Evolutionary conservation across 2,329 filamentous ascomycete genomes (phyloP), one percentile per base, ranked within the genome.

Genomic region (Penicillium polonicum): DNA sequence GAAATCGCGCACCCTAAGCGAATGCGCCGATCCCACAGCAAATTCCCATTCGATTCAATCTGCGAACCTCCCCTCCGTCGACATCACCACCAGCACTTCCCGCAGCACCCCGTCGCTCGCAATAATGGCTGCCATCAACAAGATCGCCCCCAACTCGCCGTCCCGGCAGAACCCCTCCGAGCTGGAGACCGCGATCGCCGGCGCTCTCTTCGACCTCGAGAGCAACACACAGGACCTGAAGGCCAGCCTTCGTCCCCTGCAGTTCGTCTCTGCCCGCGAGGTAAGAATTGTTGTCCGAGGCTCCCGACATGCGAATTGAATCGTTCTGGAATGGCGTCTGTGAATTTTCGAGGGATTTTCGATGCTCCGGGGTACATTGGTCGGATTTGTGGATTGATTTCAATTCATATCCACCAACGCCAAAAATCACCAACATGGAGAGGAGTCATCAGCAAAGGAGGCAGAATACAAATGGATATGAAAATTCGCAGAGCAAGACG

Each of bases 221-320:
- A 92, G 88, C 85, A 97, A 97, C 88, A 96, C 94, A 78, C 85
- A 92, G 80, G 94, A 99, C 83, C 90, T 99, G 83, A 96, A 93
- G 90, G 87, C 86, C 76, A 89, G 92, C 73, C 89, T 99, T 78
- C 89, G 94, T 78, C 94, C 94, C 81, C 88, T 99, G 82, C 94
- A 99, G 87, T 92, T 99, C 82, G 91, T 95, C 80, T 96, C 91
- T 83, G 94, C 94, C 79, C 91, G 92, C 82, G 94, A 99, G 93
- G 94, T 99, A 89, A 92, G 92, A 67, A 64, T 63, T 64, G 53
- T 51, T 46, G 36, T 23, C 29, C 29, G 23, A 53, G 23, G 43
- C 23, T 21, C 60, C 52, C 60, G 62, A 57, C 48, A 58, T 39
- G 8, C 44, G 49, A 49, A 54, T 58, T 49, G 57, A 57, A 48